Base-by-base conservation (phyloP, 2,329 filamentous ascomycete species). In the Trichophyton benhamiae region DNA sequence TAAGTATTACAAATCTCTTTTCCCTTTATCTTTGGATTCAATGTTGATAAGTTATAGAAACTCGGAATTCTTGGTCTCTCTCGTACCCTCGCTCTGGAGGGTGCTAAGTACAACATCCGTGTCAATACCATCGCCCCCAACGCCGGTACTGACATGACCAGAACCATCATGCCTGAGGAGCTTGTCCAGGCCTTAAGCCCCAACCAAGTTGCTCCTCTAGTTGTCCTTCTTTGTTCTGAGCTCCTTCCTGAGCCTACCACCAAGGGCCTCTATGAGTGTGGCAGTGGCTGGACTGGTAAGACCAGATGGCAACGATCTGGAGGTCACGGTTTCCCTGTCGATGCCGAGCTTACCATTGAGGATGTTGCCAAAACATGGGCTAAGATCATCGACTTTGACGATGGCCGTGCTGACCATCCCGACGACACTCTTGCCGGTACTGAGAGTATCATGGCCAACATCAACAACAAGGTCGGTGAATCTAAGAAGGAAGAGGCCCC, bases 171-270 rank as follows among this genome's bases (percentile, higher is more conserved):
- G 81, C 94, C 94, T 33, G 91, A 96, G 77, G 94, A 99, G 79
- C 85, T 97, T 79, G 91, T 99, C 17, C 91, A 97, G 79, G 92
- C 94, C 53, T 96, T 99, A 82, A 99, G 97, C 85, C 94, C 94
- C 63, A 92, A 97, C 72, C 97, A 96, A 77, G 91, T 99, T 74
- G 94, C 94, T 60, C 94, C 94, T 64, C 79, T 97, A 42, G 91
- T 99, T 59, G 85, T 92, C 61, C 85, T 91, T 49, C 87, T 99
- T 62, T 89, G 85, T 73, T 87, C 84, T 13, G 94, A 99, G 78
- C 89, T 89, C 77, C 85, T 91, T 60, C 92, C 94, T 30, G 83
- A 88, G 71, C 84, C 88, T 67, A 83, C 85, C 15, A 96, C 91
- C 62, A 92, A 92, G 66, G 87, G 87, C 60, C 82, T 99, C 57